Evolutionary conservation across 768 basidiomycete genomes (phyloP), one percentile per base, ranked within the genome.

Genomic region (Trametes sanguinea): DNA sequence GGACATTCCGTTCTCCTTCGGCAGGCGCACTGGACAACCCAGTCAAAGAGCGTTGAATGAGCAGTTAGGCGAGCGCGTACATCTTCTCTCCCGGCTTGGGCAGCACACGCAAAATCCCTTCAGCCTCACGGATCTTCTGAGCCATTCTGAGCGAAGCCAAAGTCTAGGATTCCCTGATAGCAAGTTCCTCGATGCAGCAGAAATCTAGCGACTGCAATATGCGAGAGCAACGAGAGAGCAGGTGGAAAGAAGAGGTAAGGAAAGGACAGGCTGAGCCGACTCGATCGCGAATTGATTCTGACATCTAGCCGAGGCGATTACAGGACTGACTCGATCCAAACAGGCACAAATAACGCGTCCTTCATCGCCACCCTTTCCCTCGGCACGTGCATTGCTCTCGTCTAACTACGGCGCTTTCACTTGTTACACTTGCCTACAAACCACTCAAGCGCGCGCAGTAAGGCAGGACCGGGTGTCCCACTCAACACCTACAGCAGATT

Each of bases 1-100:
- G 79, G 45, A 95, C 79, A 71, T 98, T 99, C 57, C 81, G 80
- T 75, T 95, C 89, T 48, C 95, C 96, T 47, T 87, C 82, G 74
- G 89, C 88, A 10, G 97, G 97, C 44, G 89, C 73, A 51, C 88
- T 89, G 40, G 53, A 17, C 59, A 27, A 56, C 54, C 46, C 51
- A 9, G 40, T 56, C 32, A 52, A 33, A 22, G 16, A 22, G 39
- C 14, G 16, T 7, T 39, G 10, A 4, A 22, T 44, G 50, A 1
- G n/a, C 42, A 51, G 2, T 14, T 14, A 39, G 4, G 27, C 35
- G 14, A 37, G 55, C 52, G 68, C 79, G 68, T 68, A 83, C 82
- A 78, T 76, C 30, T 75, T 72, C 62, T 81, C 77, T n/a, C 75
- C 76, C 7, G 75, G 71, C 7, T 80, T 77, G 44, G 77, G 78